These are phyloP conservation scores for Naegleria gruberi DNA, from an alignment of 208 protist genomes.

Conservation along the genomic window DNA sequence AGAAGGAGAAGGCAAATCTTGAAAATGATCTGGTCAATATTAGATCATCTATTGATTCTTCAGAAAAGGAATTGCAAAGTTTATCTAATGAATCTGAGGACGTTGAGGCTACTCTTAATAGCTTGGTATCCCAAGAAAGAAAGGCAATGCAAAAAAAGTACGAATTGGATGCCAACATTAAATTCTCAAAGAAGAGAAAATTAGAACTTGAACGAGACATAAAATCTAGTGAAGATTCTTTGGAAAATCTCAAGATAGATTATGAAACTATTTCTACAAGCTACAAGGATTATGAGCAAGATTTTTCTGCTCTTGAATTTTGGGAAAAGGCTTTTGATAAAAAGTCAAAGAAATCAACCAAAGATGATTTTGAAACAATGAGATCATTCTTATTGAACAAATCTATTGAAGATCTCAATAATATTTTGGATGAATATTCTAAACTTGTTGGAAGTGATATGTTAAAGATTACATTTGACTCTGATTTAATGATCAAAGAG, in stretches of 20 bases:
- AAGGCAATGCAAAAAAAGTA: too few relatives aligned
- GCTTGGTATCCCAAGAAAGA: too few relatives aligned
- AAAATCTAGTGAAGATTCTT: too few relatives aligned
- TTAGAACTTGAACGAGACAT: too few relatives aligned
- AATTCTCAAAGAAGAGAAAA: not conserved
- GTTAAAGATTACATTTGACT: not conserved
- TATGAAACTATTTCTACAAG: too few relatives aligned
- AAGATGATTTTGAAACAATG: not conserved
- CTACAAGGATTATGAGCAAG: not conserved
- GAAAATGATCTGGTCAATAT: not conserved
- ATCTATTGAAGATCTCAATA: constrained; percentile 12
- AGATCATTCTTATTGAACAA: constrained; percentile 3
- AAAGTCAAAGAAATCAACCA: not conserved
- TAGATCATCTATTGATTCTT: too few relatives aligned
- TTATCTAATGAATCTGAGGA: too few relatives aligned
- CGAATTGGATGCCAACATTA: not conserved
- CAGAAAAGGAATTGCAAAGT: too few relatives aligned
- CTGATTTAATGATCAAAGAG: constrained; percentile 10
- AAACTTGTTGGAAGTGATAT: not conserved
- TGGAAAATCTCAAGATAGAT: too few relatives aligned
- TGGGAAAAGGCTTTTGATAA: constrained; percentile 9
- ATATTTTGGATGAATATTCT: constrained; percentile 16
- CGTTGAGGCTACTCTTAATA: too few relatives aligned
- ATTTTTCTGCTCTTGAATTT: not conserved
- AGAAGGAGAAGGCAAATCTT: not conserved